These are phyloP conservation scores for Leucosporidium yakuticum DNA, from an alignment of 768 basidiomycete genomes.

Conservation along the genomic window DNA sequence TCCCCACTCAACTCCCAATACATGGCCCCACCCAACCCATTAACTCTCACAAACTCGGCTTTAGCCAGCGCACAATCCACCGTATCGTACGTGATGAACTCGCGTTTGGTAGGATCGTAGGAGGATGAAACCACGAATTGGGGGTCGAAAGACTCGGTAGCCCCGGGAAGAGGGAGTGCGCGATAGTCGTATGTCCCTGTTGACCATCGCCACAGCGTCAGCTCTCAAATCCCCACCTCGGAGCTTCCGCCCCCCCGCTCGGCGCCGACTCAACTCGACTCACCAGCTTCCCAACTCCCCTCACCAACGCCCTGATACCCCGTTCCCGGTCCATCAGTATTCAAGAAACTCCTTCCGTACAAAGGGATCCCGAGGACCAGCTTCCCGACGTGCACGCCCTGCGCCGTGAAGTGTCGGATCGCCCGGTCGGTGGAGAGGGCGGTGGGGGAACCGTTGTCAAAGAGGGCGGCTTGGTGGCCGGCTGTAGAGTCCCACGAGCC, in stretches of 20 bases:
- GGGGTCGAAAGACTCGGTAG: constrained; percentile 61
- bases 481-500: constrained; percentile 49
- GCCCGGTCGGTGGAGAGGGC: constrained; percentile 45
- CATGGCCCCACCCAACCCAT: constrained; percentile 85
- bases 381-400: constrained; percentile 71
- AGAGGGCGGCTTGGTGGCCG: constrained; percentile 76
- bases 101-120: constrained; percentile 65
- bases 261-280: constrained; percentile 12
- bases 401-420: constrained; percentile 62
- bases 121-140: constrained; percentile 70
- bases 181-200: constrained; percentile 78
- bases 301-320: constrained; percentile 75
- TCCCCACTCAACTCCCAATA: constrained; percentile 85
- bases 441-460: constrained; percentile 54
- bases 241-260: too few species aligned
- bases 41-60: constrained; percentile 60
- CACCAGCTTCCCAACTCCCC: constrained; percentile 74
- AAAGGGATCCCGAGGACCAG: constrained; percentile 81
- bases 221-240: background rate
- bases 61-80: constrained; percentile 54
- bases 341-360: constrained; percentile 85
- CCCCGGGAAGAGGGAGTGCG: constrained; percentile 69
- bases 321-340: constrained; percentile 72
- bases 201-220: too few species aligned
- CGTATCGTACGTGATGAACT: constrained; percentile 78